Base-by-base conservation (phyloP, 176 grass and related monocot species). In the Eleusine indica region DNA sequence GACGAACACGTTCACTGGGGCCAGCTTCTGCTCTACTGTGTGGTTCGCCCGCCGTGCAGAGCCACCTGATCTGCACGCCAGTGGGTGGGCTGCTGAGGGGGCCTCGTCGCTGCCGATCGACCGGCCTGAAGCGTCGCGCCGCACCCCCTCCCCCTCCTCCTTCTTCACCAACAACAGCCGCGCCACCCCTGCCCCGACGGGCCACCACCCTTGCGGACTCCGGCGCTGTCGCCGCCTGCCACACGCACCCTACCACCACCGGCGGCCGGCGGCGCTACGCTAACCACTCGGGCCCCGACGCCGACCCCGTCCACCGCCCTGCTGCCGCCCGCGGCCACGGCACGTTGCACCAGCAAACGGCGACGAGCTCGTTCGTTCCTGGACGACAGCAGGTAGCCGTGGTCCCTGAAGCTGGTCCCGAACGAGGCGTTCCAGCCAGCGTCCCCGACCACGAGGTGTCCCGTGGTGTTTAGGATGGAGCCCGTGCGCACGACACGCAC, bases 11-110 rank as follows among this genome's bases (percentile, higher is more conserved):
- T 29, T 2, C 7, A 17, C 80, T 0, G 43, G 28, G 54, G 8
- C 0, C 28, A 6, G 0, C 1, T 0, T 22, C 5, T 18, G 6
- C 28, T 62, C 41, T 0, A 0, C 0, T 17, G 9, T 73, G 70
- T 61, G 56, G 70, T 38, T 65, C 32, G 32, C 0, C 21, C 11
- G 13, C 25, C 3, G 13, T 62, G 4, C 28, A 83, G 21, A 83
- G 21, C 80, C 57, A 38, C 46, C 4, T 10, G 6, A 48, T 17
- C 25, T 83, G 18, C 8, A 74, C 17, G 40, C 16, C 10, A 13
- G 19, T 25, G 51, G 74, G 73, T 0, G 5, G 5, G 74, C 19
- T 1, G 4, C 0, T 2, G 2, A 17, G 16, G 51, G 3, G n/a
- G 53, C 60, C 9, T 0, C 19, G 10, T 11, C 53, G 15, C 35